phyloP scores from a whole-genome alignment of 2,329 filamentous ascomycete genomes.

The Colletotrichum endophyticum region DNA sequence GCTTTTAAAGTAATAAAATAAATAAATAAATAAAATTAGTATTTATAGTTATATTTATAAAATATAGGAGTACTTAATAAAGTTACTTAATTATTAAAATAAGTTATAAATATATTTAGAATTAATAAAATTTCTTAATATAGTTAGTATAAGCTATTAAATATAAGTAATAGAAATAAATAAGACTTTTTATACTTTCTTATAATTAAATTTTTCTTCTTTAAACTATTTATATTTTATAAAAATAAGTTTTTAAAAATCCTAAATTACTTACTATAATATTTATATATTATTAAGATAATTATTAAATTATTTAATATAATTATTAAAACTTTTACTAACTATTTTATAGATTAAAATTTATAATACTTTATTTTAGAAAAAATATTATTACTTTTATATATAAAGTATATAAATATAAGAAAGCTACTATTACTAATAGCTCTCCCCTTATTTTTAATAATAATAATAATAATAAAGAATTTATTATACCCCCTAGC shows the following conservation, averaged over 20 bases:
- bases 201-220: background rate
- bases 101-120: background rate
- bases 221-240: background rate
- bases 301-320: background rate
- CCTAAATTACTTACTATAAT: background rate
- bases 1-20: background rate
- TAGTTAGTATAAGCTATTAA: background rate
- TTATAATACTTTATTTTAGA: background rate
- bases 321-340: background rate
- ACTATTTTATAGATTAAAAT: background rate
- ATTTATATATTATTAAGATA: background rate
- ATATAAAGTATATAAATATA: too few species aligned
- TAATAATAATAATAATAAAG: too few species aligned
- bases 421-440: too few species aligned
- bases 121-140: background rate
- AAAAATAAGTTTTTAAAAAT: background rate
- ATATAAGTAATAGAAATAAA: background rate
- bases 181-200: background rate
- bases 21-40: background rate
- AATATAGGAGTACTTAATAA: background rate
- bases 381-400: too few species aligned
- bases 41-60: background rate
- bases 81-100: background rate
- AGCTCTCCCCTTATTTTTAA: fast-evolving
- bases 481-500: too few species aligned